phyloP scores from a whole-genome alignment of 345 rosid genomes.

The Brassica cretica region DNA sequence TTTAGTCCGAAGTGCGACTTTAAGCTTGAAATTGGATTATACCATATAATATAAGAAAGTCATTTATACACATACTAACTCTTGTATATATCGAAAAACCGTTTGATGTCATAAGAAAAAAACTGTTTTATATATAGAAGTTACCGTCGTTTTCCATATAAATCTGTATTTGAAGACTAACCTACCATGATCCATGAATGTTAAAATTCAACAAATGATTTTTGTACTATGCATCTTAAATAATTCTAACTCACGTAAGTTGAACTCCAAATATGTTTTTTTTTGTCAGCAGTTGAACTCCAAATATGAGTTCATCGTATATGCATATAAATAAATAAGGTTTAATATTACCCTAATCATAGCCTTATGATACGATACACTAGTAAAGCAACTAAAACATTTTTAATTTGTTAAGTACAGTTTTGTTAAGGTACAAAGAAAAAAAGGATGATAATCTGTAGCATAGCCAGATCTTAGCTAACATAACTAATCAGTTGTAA shows the following conservation, averaged over 20 bases:
- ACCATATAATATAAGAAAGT: background rate
- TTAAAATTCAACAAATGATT: background rate
- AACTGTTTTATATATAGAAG: background rate
- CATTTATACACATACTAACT: background rate
- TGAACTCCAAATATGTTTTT: background rate
- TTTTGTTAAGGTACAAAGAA: conserved; percentile 21
- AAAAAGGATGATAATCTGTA: conserved; percentile 1
- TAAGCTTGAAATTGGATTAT: background rate
- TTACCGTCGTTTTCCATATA: background rate
- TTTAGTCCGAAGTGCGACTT: conserved; percentile 18
- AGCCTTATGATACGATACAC: conserved; percentile 22
- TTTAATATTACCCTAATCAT: conserved; percentile 19
- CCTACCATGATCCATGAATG: background rate
- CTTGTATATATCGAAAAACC: background rate
- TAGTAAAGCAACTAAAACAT: conserved; percentile 20
- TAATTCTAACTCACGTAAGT: background rate
- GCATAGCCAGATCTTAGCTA: background rate
- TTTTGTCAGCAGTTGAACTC: background rate
- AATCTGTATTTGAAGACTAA: background rate
- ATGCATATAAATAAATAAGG: background rate
- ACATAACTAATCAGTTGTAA: background rate
- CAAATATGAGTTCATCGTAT: conserved; percentile 4
- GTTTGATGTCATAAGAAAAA: background rate
- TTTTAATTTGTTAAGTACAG: conserved; percentile 21
- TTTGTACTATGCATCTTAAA: background rate